Evolutionary conservation across 257 asterid genomes (phyloP), one percentile per base, ranked within the genome.

Genomic region (Gardenia jasminoides): DNA sequence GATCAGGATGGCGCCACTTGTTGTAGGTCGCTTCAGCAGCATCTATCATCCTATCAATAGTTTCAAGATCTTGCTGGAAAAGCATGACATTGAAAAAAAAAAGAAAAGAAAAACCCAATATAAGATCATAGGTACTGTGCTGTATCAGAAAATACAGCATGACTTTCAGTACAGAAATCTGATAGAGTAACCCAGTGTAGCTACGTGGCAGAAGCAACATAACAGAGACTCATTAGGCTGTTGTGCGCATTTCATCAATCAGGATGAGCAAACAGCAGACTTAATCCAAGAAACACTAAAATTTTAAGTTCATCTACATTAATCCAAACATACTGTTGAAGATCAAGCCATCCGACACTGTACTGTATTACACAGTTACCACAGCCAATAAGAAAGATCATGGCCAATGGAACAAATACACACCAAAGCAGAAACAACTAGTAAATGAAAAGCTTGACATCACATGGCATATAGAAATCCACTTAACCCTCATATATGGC

Each of bases 1-100:
- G 99, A 84, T 94, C 99, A 54, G 99, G 99, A 75, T 94, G 99
- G 87, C 96, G 82, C 92, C 92, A 94, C 86, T 91, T 91, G 73
- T 93, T 83, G 82, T 91, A 84, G 67, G 79, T 66, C 62, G 93
- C 90, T 85, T 94, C 98, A 52, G 92, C 98, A 86, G 83, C 87
- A 72, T 81, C 85, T 72, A 94, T 89, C 92, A 94, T 82, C 83
- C 94, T 88, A 80, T 94, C 99, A 79, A 93, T 90, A 72, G 86
- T 86, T 85, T 94, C 99, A 78, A 89, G 39, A 84, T 93, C 93
- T 87, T 93, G 97, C 99, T 94, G 91, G 65, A 85, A 77, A 76
- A 64, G 12, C 72, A 76, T 16, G 28, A 76, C 30, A 22, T 62
- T 64, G 2, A 2, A 0, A 62, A 62, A 2, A 0, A 62, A 62